Evolutionary conservation across 2,329 filamentous ascomycete genomes (phyloP), one percentile per base, ranked within the genome.

Genomic region (Drechslerella stenobrocha): DNA sequence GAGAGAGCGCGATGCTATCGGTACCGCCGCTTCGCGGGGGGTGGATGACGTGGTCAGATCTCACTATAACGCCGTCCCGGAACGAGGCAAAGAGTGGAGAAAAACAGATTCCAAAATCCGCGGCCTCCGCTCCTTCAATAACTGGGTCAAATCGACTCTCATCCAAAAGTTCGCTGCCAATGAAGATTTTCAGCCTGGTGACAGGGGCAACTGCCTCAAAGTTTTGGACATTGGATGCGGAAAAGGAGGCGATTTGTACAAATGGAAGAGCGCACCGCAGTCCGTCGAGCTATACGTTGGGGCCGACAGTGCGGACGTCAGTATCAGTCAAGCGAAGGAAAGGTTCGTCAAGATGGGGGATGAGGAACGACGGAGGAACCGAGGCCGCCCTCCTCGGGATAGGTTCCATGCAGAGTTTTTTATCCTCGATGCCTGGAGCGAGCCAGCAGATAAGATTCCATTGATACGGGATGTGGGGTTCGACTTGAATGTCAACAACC

Each of bases 131-230:
- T 89, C 88, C 72, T 93, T 96, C 80, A 98, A 98, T 79, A 98
- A 98, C 77, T 98, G 93, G 93, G 84, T 98, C 78, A 98, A 98
- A 81, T 96, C 90, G 75, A 92, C 89, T 50, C 84, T 97, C 72
- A 97, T 98, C 72, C 91, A 97, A 75, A 96, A 96, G 76, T 97
- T 96, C 78, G 90, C 89, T 2, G 88, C 88, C 0, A 85, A 87
- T 70, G 88, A 92, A 76, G 85, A 89, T 67, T 83, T 86, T 1
- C 67, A 70, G 6, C 55, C 70, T 77, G 78, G 42, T 71, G 74
- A 72, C 52, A 78, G 79, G 2, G 79, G 77, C 42, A 81, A 79
- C 59, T 83, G 85, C 52, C 80, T 97, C 46, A 81, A 92, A 18
- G 88, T 98, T 8, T 82, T 98, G 20, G 93, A 98, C 76, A 86